Percentiles rank a stretch among this genome's conserved stretches.
Evolutionary conservation across 495 filamentous ascomycete genomes (phyloP).

Genomic region (Terfezia claveryi): DNA sequence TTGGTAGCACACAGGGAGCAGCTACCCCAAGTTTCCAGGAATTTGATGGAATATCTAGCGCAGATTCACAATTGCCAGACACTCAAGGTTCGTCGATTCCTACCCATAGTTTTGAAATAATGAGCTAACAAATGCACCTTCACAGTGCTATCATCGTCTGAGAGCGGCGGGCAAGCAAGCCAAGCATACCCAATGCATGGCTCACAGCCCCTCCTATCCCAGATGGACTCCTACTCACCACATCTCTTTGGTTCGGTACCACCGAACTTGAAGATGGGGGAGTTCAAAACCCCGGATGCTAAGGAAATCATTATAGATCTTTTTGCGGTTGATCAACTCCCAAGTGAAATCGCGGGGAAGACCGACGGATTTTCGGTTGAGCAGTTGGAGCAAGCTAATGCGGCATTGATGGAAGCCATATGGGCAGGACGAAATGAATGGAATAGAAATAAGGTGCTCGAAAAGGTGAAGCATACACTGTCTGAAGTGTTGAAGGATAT

Average conservation of each 20-base stretch:
- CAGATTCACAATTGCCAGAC: constrained; percentile 16
- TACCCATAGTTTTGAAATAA: constrained; percentile 4
- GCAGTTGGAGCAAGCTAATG: constrained; percentile 81
- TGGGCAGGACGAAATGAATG: constrained; percentile 60
- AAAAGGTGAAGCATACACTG: constrained; percentile 40
- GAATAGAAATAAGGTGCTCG: constrained; percentile 52
- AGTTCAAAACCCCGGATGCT: neutral
- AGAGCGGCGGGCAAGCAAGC: constrained; percentile 6
- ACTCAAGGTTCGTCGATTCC: constrained; percentile 6
- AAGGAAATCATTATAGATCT: constrained; percentile 30
- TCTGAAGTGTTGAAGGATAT: constrained; percentile 69
- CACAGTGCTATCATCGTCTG: constrained; percentile 1
- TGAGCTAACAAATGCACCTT: too few species aligned
- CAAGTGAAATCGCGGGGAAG: constrained; percentile 34
- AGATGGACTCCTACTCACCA: too few species aligned
- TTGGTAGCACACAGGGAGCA: neutral
- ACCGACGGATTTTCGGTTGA: constrained; percentile 71
- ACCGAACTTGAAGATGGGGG: neutral
- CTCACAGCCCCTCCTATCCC: too few species aligned
- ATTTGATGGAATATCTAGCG: constrained; percentile 4
- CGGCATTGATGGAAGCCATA: constrained; percentile 70
- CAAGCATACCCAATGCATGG: constrained; percentile 4
- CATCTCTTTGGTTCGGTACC: too few species aligned
- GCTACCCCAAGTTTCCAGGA: constrained; percentile 5
- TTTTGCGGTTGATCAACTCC: constrained; percentile 30